Evolutionary conservation across 768 basidiomycete species (phyloP).

Genomic region (Russula ochroleuca): DNA sequence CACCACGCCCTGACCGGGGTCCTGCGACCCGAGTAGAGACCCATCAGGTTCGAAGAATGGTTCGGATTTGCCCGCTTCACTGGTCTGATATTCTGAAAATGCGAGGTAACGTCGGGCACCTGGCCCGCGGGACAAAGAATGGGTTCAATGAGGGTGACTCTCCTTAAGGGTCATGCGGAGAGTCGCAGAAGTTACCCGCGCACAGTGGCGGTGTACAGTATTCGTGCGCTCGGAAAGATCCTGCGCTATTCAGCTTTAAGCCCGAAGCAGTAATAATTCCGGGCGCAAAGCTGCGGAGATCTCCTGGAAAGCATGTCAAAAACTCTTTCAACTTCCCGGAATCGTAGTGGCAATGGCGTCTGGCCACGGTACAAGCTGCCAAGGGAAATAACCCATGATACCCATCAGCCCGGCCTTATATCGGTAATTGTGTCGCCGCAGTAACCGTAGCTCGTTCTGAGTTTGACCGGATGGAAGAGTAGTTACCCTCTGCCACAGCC

Average conservation of each 20-base stretch:
- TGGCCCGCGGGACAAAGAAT: not conserved
- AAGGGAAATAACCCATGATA: not conserved
- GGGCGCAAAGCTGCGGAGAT: not conserved
- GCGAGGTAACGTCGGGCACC: not conserved
- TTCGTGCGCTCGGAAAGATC: not conserved
- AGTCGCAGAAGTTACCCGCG: not conserved
- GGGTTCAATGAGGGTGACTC: not conserved
- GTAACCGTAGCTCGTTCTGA: not conserved
- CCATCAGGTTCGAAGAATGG: too few relatives aligned
- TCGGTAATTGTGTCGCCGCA: not conserved
- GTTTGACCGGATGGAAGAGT: not conserved
- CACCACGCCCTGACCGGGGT: not conserved
- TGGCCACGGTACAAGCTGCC: not conserved
- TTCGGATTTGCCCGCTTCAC: not conserved
- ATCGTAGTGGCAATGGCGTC: not conserved
- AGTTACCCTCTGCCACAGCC: not conserved
- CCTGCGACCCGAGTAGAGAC: not conserved
- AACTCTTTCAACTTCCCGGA: too few relatives aligned
- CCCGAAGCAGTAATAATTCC: conserved; percentile 12
- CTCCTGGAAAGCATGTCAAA: not conserved
- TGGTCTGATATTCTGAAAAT: not conserved
- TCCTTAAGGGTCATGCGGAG: not conserved
- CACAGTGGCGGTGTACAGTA: not conserved
- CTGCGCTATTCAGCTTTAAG: not conserved
- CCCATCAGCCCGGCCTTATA: not conserved